Evolutionary conservation across 305 asterid species (phyloP).

Genomic region (Solanum hybrid): DNA sequence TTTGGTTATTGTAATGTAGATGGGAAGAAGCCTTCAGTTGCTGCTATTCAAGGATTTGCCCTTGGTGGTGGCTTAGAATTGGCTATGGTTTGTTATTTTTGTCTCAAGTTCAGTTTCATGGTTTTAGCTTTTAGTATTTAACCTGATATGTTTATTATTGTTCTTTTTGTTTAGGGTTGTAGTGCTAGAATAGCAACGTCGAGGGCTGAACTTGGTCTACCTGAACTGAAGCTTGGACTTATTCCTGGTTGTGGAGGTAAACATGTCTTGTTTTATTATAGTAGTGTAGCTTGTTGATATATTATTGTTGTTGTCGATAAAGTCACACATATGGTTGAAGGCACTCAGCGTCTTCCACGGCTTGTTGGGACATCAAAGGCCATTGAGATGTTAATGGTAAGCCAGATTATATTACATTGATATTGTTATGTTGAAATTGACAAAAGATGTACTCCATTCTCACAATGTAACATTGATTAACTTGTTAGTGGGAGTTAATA

Average conservation of each 20-base stretch:
- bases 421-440: not conserved
- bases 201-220: slow-evolving; percentile 12
- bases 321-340: not conserved
- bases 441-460: not conserved
- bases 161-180: slow-evolving; percentile 10
- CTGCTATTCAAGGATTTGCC: slow-evolving; percentile 59
- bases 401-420: not conserved
- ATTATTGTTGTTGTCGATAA: not conserved
- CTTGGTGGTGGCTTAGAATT: slow-evolving; percentile 63
- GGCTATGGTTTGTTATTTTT: slow-evolving; percentile 39
- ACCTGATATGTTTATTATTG: not conserved
- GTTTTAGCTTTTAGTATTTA: not conserved
- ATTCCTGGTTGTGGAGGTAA: slow-evolving; percentile 28
- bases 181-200: slow-evolving; percentile 16
- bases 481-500: not conserved
- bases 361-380: slow-evolving; percentile 20
- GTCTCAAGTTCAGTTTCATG: not conserved
- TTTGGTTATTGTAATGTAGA: slow-evolving; percentile 12
- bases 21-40: slow-evolving; percentile 53
- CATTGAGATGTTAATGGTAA: slow-evolving; percentile 12
- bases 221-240: slow-evolving; percentile 19
- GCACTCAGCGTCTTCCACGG: slow-evolving; percentile 21
- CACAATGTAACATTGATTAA: not conserved
- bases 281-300: not conserved
- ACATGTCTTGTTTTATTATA: not conserved